These are phyloP conservation scores for Yamadazyma kitorensis DNA, from an alignment of 805 yeast species.

Conservation along the genomic window DNA sequence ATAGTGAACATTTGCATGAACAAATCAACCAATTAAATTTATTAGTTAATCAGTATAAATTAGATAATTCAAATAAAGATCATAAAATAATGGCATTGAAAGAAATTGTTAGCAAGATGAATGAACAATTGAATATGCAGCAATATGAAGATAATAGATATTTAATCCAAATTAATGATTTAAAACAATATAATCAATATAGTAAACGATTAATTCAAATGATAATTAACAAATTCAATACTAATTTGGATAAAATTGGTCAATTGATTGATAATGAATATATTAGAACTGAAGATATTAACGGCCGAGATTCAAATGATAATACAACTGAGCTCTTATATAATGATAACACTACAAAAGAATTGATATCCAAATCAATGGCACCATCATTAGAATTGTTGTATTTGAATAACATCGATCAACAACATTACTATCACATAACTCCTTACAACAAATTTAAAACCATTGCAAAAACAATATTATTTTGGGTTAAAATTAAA, in stretches of 20 bases:
- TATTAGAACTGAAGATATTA: neutral
- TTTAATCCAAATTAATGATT: constrained; percentile 4
- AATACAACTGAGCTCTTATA: constrained; percentile 10
- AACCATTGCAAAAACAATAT: constrained; percentile 2
- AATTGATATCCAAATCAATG: constrained; percentile 3
- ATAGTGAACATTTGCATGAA: neutral
- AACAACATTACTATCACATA: neutral
- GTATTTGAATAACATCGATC: constrained; percentile 1
- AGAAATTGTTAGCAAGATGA: constrained; percentile 6
- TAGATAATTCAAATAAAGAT: constrained; percentile 1
- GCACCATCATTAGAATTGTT: constrained; percentile 5
- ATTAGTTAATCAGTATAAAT: constrained; percentile 1
- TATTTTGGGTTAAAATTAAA: constrained; percentile 3
- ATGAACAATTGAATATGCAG: constrained; percentile 3
- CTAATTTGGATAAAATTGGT: constrained; percentile 9
- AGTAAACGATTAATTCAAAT: constrained; percentile 10
- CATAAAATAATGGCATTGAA: constrained; percentile 7
- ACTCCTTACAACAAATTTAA: neutral
- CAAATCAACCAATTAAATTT: constrained; percentile 3
- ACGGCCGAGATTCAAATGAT: constrained; percentile 1
- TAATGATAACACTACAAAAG: constrained; percentile 8
- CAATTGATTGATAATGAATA: constrained; percentile 9
- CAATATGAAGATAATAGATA: constrained; percentile 3
- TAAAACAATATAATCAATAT: constrained; percentile 8
- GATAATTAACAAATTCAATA: constrained; percentile 8